A percentile compares a stretch with the other conserved stretches of the same genome.
Conservation (phyloP, 805 yeast species). For the Pichia exigua region DNA sequence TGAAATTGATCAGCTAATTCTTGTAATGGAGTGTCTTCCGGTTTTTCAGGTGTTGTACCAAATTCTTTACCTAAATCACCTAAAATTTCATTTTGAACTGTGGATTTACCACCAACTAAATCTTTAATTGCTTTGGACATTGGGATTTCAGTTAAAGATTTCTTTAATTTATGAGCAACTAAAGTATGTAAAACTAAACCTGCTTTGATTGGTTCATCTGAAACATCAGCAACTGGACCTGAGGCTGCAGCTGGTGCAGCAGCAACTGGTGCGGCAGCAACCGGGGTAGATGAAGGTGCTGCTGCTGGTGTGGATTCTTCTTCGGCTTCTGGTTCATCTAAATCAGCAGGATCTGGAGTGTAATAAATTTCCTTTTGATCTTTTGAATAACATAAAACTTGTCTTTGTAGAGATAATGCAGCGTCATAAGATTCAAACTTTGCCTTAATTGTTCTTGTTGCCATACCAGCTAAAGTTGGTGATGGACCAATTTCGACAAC, state of each 20-base stretch:
- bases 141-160: slow-evolving; percentile 77
- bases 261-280: slow-evolving; percentile 54
- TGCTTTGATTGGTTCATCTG: slow-evolving; percentile 89
- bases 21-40: slow-evolving; percentile 94
- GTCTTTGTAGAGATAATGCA: slow-evolving; percentile 87
- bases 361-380: slow-evolving; percentile 96
- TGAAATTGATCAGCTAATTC: slow-evolving; percentile 96
- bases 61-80: slow-evolving; percentile 99
- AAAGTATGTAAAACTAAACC: slow-evolving; percentile 73
- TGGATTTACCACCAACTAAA: slow-evolving; percentile 96
- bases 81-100: slow-evolving; percentile 95
- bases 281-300: slow-evolving; percentile 45
- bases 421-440: slow-evolving; percentile 98
- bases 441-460: slow-evolving; percentile 88
- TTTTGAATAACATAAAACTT: slow-evolving; percentile 90
- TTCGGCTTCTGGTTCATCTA: slow-evolving; percentile 29
- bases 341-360: slow-evolving; percentile 69
- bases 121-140: slow-evolving; percentile 92
- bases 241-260: slow-evolving; percentile 58
- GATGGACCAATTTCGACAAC: slow-evolving; percentile 99
- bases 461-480: slow-evolving; percentile 98
- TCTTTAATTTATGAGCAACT: slow-evolving; percentile 94
- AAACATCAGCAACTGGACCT: slow-evolving; percentile 75
- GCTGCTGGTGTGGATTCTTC: slow-evolving; percentile 28
- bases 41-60: slow-evolving; percentile 97